Evolutionary conservation across 176 grass and related monocot genomes (phyloP), one percentile per base, ranked within the genome.

Genomic region (Zoysia pacifica): DNA sequence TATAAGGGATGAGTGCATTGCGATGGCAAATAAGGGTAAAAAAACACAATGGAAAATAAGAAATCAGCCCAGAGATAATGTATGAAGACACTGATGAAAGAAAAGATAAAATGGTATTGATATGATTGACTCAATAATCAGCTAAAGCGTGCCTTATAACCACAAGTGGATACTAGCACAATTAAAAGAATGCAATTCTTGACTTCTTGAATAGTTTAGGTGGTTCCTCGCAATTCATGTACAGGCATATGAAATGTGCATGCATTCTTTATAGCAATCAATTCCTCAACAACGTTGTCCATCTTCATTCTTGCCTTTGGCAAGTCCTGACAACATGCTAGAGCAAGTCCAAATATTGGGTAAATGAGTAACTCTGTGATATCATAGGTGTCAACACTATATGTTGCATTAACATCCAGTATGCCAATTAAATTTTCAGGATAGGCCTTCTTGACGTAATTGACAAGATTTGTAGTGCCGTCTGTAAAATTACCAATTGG

Each of bases 391-490:
- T 62, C n/a, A n/a, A 43, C 28, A 18, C 44, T 71, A 54, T 71
- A 61, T 7, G 67, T 76, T 69, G 84, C 74, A 11, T 15, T 72
- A 50, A 42, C 48, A 79, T 90, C 83, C 4, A 90, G 11, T 77
- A 89, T 66, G 16, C 72, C 58, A 6, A 51, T 37, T 45, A 90
- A 39, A 40, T 73, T 73, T 1, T 82, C 13, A 11, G 77, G 83
- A 58, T 77, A 90, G 1, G 82, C 78, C 40, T 18, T 70, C 74
- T 47, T 82, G 42, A 86, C 87, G 10, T 52, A 86, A 11, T 38
- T 73, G 52, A 79, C 13, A 50, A 90, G 78, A 48, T 52, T 86
- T 64, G 64, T 35, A 19, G 12, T 43, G 7, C 36, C 49, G 48
- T 72, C 39, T 18, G 10, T 61, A 9, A 73, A 72, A 48, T n/a